Base-by-base conservation (phyloP, 2,329 filamentous ascomycete species). In the Elsinoe arachidis region DNA sequence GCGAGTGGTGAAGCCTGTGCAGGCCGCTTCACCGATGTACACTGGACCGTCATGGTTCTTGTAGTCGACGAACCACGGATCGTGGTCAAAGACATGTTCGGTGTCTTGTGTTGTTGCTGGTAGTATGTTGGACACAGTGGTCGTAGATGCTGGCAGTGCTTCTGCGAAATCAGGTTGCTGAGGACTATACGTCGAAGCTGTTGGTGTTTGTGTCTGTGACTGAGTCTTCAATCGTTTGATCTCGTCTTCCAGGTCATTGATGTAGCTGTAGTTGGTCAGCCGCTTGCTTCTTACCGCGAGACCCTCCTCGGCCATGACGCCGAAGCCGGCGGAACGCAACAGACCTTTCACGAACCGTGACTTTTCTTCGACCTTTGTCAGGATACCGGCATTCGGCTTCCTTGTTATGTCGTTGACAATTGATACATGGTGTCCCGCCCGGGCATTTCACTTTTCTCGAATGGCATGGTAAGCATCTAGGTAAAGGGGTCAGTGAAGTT, bases 1-100 rank as follows among this genome's bases (percentile, higher is more conserved):
- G 26, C 70, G 62, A 3, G 70, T 72, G 21, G 69, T 68, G 61
- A 72, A 72, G 1, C 69, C 70, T 7, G 70, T 67, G 58, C 70
- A 70, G 11, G 70, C 68, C 11, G 70, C 70, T 55, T 72, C 69
- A 11, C 66, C 67, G 41, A 73, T 68, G 54, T 70, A 67, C 5
- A 72, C 69, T 6, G 70, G 70, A 49, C 68, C 64, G 26, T 68
- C 67, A 5, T 63, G 60, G 9, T 63, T 61, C 21, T 67, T 66
- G n/a, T 54, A 55, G 37, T 59, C 53, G 55, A 69, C 61, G 56
- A 72, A 72, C 70, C 70, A 73, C 5, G 69, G 65, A 17, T 68
- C 63, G 3, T 72, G 68, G 41, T 68, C 66, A 7, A 72, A 61
- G 17, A 71, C 61, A 15, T 70, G 70, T 44, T 72, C 63, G 63